Conservation (phyloP, 768 basidiomycete genomes). For the Leccinellum albellum region DNA sequence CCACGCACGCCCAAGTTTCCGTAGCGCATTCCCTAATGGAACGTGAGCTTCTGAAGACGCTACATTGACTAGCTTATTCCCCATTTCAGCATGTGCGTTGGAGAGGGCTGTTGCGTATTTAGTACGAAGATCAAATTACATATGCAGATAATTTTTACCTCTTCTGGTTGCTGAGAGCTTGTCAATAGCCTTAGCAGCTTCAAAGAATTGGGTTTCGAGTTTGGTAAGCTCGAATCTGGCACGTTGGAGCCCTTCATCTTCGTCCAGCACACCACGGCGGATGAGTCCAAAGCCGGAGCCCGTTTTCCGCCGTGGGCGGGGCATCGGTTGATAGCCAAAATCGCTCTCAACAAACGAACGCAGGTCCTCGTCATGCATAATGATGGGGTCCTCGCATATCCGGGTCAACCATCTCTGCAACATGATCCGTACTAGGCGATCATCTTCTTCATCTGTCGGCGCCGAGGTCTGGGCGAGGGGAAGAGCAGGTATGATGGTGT, state of each 20-base stretch:
- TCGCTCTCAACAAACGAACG: constrained; percentile 95
- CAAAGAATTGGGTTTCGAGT: constrained; percentile 88
- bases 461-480: constrained; percentile 97
- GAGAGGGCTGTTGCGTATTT: constrained; percentile 58
- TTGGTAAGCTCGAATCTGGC: constrained; percentile 91
- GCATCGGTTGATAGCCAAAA: constrained; percentile 91
- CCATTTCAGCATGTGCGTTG: constrained; percentile 78
- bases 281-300: constrained; percentile 75
- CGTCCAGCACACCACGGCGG: constrained; percentile 80
- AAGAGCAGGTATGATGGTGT: constrained; percentile 93
- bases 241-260: constrained; percentile 88
- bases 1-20: constrained; percentile 83
- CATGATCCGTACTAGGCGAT: constrained; percentile 91
- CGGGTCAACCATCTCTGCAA: constrained; percentile 92
- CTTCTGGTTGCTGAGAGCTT: constrained; percentile 77
- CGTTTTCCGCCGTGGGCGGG: constrained; percentile 67
- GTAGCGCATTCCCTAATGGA: constrained; percentile 76
- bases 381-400: constrained; percentile 87
- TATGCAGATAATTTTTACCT: constrained; percentile 40
- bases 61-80: constrained; percentile 86
- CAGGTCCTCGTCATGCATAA: constrained; percentile 87
- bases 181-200: constrained; percentile 88
- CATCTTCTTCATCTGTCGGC: constrained; percentile 97
- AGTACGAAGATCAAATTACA: background rate
- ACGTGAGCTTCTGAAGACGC: constrained; percentile 87